These are phyloP conservation scores for Lactifluus hygrophoroides DNA, from an alignment of 768 basidiomycete genomes.

Conservation along the genomic window DNA sequence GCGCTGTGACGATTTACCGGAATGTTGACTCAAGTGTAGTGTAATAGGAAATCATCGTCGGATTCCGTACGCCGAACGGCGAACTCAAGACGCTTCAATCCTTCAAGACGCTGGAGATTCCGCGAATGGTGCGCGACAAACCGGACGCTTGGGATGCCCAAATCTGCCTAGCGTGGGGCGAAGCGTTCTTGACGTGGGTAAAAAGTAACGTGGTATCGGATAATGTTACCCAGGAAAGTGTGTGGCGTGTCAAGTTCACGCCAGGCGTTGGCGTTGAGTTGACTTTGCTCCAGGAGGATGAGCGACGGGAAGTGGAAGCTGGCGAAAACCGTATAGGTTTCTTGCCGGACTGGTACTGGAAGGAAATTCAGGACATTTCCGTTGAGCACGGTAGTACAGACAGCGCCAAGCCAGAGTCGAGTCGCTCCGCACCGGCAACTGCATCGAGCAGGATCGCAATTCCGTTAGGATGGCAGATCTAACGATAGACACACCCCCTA, in stretches of 20 bases:
- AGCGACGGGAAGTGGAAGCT: constrained; percentile 47
- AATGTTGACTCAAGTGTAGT: not conserved
- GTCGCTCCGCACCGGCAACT: not conserved
- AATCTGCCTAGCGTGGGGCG: constrained; percentile 68
- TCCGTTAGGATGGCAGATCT: constrained; percentile 15
- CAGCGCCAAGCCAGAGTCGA: not conserved
- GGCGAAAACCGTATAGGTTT: constrained; percentile 77
- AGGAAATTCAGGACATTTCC: constrained; percentile 18
- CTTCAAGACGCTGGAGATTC: constrained; percentile 74
- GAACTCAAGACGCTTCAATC: constrained; percentile 54
- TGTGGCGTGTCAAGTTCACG: constrained; percentile 66
- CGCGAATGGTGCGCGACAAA: constrained; percentile 68
- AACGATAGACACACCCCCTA: not conserved
- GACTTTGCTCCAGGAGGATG: constrained; percentile 37
- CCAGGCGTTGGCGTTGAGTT: constrained; percentile 53
- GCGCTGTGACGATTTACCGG: not conserved
- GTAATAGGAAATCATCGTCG: constrained; percentile 73
- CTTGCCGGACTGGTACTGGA: constrained; percentile 63
- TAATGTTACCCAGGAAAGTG: constrained; percentile 22
- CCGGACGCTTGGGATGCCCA: constrained; percentile 70
- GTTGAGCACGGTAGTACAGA: not conserved
- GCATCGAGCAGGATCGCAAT: not conserved
- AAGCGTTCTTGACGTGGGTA: constrained; percentile 50
- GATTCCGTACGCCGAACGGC: constrained; percentile 77
- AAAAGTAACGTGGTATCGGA: constrained; percentile 5